Percentiles rank a stretch among this genome's conserved stretches.
These are phyloP conservation scores for Beauveria sp. DNA, from an alignment of 2,329 filamentous ascomycete species.

Conservation along the genomic window DNA sequence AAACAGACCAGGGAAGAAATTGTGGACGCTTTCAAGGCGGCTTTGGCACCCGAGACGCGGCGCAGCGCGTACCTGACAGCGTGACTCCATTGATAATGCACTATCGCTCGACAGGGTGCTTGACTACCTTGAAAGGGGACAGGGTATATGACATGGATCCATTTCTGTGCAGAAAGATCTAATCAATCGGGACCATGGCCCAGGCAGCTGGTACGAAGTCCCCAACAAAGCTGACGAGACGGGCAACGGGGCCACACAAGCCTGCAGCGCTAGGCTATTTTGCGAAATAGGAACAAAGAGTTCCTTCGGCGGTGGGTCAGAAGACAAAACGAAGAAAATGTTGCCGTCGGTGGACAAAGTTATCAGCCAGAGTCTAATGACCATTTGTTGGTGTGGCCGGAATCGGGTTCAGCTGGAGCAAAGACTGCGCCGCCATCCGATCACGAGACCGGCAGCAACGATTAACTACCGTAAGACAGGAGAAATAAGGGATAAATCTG, in stretches of 20 bases:
- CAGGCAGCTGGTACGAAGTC: not conserved
- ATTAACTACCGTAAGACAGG: not conserved
- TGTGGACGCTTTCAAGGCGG: not conserved
- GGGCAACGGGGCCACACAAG: not conserved
- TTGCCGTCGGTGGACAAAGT: not conserved
- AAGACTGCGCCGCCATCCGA: not conserved
- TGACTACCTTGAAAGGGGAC: not conserved
- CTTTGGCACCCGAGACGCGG: not conserved
- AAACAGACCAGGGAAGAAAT: not conserved
- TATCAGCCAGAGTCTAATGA: not conserved
- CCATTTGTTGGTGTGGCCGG: not conserved
- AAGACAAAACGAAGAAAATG: not conserved
- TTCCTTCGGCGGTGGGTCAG: not conserved
- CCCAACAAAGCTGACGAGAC: not conserved
- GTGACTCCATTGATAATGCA: not conserved
- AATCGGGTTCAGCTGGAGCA: not conserved
- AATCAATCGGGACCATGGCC: constrained; percentile 4
- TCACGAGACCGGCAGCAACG: constrained; percentile 4
- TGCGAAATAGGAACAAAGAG: not conserved
- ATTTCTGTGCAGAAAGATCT: constrained; percentile 4
- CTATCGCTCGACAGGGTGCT: too few species aligned
- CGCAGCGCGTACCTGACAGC: not conserved
- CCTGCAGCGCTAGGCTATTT: not conserved
- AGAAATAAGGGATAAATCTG: not conserved
- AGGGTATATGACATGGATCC: not conserved